Evolutionary conservation across 345 rosid species (phyloP).

Genomic region (Zanthoxylum bungeanum): DNA sequence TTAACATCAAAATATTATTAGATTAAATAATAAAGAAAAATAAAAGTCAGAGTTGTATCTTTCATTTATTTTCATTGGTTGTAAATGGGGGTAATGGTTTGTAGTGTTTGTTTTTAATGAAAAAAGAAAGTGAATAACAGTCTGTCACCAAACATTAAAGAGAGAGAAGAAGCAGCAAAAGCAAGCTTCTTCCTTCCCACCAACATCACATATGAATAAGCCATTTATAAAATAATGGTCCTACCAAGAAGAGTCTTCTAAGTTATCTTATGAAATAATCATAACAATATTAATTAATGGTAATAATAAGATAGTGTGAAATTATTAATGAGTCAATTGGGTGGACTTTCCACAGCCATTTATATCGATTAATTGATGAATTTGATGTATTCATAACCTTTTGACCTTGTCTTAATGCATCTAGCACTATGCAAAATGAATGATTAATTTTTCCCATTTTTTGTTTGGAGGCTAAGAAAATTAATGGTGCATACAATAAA

Average conservation of each 20-base stretch:
- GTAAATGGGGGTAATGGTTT: slow-evolving; percentile 16
- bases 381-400: not conserved
- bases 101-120: not conserved
- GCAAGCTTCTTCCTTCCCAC: not conserved
- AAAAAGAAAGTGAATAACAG: slow-evolving; percentile 7
- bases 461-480: slow-evolving; percentile 12
- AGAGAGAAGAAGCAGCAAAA: not conserved
- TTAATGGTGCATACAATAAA: not conserved
- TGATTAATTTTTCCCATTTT: slow-evolving; percentile 11
- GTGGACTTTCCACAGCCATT: slow-evolving; percentile 23
- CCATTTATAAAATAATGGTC: slow-evolving; percentile 2
- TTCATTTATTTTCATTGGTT: slow-evolving; percentile 10
- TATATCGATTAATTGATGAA: not conserved
- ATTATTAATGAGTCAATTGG: slow-evolving; percentile 12
- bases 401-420: not conserved
- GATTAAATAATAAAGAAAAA: not conserved
- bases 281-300: not conserved
- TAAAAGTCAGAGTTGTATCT: not conserved
- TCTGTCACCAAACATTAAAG: slow-evolving; percentile 11
- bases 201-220: slow-evolving; percentile 20
- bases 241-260: slow-evolving; percentile 33
- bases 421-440: not conserved
- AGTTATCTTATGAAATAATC: slow-evolving; percentile 12
- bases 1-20: too few species aligned
- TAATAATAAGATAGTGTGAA: slow-evolving; percentile 3